Conservation (phyloP, 345 rosid species). For the Turritis glabra region DNA sequence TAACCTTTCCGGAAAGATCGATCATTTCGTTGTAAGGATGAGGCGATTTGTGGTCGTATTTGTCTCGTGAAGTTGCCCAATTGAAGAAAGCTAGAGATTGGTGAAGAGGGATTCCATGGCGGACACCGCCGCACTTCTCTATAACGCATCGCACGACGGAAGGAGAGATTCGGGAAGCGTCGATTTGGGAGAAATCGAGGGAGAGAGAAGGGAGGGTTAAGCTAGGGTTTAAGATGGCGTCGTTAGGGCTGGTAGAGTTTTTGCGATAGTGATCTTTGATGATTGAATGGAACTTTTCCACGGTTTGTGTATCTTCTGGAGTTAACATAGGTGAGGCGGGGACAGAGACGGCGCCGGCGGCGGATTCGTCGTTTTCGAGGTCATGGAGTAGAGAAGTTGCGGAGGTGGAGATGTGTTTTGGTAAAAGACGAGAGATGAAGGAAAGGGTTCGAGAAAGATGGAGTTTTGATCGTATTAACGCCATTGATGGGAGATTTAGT, state of each 20-base stretch:
- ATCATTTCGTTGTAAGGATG: conserved; percentile 85
- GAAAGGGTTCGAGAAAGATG: conserved; percentile 32
- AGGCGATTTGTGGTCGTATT: conserved; percentile 41
- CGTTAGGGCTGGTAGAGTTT: conserved; percentile 51
- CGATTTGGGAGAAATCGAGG: conserved; percentile 55
- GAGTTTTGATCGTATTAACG: conserved; percentile 40
- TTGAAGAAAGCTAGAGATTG: conserved; percentile 82
- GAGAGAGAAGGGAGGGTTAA: conserved; percentile 66
- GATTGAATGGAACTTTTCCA: conserved; percentile 56
- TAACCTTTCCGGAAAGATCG: conserved; percentile 76
- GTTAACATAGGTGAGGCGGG: conserved; percentile 33
- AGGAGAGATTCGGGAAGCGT: conserved; percentile 47
- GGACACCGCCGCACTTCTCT: conserved; percentile 61
- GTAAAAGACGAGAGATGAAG: conserved; percentile 23
- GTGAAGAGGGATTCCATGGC: conserved; percentile 79
- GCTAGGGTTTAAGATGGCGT: conserved; percentile 45
- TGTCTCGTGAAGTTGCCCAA: conserved; percentile 60
- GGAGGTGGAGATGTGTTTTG: conserved; percentile 31
- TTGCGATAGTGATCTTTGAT: conserved; percentile 84
- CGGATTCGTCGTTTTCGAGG: conserved; percentile 33
- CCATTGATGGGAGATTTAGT: conserved; percentile 39
- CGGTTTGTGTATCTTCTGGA: conserved; percentile 52
- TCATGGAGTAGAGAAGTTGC: conserved; percentile 19
- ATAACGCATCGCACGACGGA: conserved; percentile 55
- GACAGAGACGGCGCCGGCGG: not conserved